Base-by-base conservation (phyloP, 345 rosid species). In the Melastoma malabathricum region DNA sequence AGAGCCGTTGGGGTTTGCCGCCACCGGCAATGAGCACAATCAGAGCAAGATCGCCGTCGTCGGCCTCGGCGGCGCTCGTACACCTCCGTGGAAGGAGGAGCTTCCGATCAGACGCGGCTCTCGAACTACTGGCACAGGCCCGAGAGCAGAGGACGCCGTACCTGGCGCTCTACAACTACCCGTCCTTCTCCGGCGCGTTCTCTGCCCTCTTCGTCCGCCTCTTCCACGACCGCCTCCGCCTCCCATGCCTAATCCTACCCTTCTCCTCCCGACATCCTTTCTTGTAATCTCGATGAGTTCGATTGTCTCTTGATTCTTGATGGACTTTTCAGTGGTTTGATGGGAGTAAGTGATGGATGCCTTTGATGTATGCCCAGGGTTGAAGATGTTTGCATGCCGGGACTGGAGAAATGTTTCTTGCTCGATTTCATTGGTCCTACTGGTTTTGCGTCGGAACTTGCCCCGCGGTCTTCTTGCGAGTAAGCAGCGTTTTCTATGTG, bases 141-240 rank as follows among this genome's bases (percentile, higher is more conserved):
- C 47, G 64, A 2, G 86, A 78, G 60, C 80, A 78, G 62, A 76
- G 67, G 46, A 75, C 73, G 39, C 72, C 71, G 15, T 81, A 72
- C 53, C 44, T 83, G 50, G 83, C 72, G 2, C 75, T 84, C 3
- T 90, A 89, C 71, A 86, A 83, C 55, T 89, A 86, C 62, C 94
- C 98, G 1, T 89, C 96, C 0, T 77, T 80, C 70, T 78, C 98
- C 4, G 98, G 98, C 27, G 89, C 89, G 1, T 76, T 73, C 66
- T 80, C 86, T 12, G 90, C 96, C 68, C 70, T 86, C 69, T 81
- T 83, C 59, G 86, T 94, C 61, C 79, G 63, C 49, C 81, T 80
- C 68, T 84, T 76, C 71, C 96, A 83, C 72, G 72, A 83, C 44
- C 92, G 68, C 34, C 66, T 75, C 68, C 63, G 50, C 66, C 50